Evolutionary conservation across 164 flowering plant species (phyloP).

Genomic region (Platanus orientalis): DNA sequence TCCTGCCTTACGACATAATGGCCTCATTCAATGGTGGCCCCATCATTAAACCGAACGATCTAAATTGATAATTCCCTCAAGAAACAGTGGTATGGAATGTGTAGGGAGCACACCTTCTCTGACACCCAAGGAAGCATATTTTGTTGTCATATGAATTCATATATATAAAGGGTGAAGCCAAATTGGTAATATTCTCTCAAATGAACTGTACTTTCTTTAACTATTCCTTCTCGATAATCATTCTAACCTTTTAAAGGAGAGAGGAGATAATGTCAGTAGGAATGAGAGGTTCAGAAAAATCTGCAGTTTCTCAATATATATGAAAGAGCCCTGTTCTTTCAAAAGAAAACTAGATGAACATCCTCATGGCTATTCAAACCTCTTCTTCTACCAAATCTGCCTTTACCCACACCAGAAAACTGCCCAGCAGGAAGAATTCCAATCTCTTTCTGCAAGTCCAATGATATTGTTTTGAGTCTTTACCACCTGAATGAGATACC

Average conservation of each 20-base stretch:
- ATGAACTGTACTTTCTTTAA: constrained; percentile 1
- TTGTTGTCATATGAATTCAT: too few relatives aligned
- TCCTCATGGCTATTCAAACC: constrained; percentile 39
- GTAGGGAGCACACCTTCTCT: too few relatives aligned
- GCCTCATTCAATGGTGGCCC: too few relatives aligned
- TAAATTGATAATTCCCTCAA: too few relatives aligned
- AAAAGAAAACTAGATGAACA: constrained; percentile 36
- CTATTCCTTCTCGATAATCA: neutral
- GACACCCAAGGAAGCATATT: too few relatives aligned
- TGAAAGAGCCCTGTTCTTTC: neutral
- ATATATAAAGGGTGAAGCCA: neutral
- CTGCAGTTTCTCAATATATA: neutral
- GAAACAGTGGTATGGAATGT: too few relatives aligned
- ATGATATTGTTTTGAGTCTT: constrained; percentile 27
- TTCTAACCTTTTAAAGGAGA: too few relatives aligned
- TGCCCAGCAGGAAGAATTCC: constrained; percentile 22
- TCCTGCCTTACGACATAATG: too few relatives aligned
- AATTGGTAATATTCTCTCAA: constrained; percentile 8
- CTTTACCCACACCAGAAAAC: too few relatives aligned
- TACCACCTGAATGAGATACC: too few relatives aligned
- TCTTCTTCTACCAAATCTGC: too few relatives aligned
- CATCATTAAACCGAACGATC: too few relatives aligned
- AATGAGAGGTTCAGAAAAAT: constrained; percentile 19
- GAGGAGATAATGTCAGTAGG: constrained; percentile 13
- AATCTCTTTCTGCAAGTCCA: constrained; percentile 39